Evolutionary conservation across 2,329 filamentous ascomycete genomes (phyloP), one percentile per base, ranked within the genome.

Genomic region (Diaporthe ampelina): DNA sequence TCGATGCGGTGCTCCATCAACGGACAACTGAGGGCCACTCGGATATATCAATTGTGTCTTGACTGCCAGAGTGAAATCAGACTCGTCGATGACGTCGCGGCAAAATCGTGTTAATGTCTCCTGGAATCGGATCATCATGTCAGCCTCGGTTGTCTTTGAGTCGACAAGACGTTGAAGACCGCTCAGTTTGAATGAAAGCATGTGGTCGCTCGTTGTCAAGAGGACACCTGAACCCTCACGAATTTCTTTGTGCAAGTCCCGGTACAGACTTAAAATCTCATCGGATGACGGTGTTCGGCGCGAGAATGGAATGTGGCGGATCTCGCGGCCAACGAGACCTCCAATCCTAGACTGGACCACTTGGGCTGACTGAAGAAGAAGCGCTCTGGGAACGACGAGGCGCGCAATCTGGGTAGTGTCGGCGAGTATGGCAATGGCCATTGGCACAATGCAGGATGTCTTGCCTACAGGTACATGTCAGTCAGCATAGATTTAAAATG

Each of bases 51-150:
- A 80, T 74, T 92, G 89, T 0, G 88, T 90, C 45, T 86, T 87
- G 0, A 87, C 84, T 0, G 86, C 86, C 0, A 92, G 79, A 0
- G 87, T 91, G 52, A 87, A 84, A 75, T 91, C 90, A 2, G 86
- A 92, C 77, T 94, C 92, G 75, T 94, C 92, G 0, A 94, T 81
- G 0, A 94, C 84, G 77, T 94, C 92, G 0, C 91, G 86, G 3
- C 86, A 88, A 1, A 83, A 78, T 0, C 75, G 74, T 3, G 88
- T 82, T 8, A 93, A 79, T 83, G 87, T 90, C 0, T 79, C 74
- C 37, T 92, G 89, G 0, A 85, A 84, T 0, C 81, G 79, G 2
- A 92, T 82, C 86, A 93, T 89, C 1, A 77, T 78, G 0, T 77
- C 79, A 0, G 88, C 87, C 45, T 87, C 81, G 0, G 79, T 70